Evolutionary conservation across 441 rosid genomes (phyloP), one percentile per base, ranked within the genome.

Genomic region (Bruguiera hainesii): DNA sequence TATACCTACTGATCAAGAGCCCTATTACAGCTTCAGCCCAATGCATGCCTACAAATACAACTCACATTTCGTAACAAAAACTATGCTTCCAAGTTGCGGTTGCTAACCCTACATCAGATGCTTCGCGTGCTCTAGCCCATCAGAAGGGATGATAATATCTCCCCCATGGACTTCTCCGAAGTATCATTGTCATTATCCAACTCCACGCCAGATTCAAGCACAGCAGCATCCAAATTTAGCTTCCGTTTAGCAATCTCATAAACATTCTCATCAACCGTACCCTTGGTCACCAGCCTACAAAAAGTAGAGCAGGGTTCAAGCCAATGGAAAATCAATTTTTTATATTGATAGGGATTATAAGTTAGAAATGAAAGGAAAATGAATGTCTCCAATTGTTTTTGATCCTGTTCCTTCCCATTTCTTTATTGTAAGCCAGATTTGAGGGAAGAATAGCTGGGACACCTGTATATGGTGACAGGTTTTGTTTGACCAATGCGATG

Each of bases 401-500:
- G 6, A 52, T 39, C 55, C n/a, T 23, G n/a, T 31, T 33, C 21
- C 49, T 31, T 33, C 21, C 49, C 63, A 58, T 67, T 9, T 57
- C 33, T 33, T n/a, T 30, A 46, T 33, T 33, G 10, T 15, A 10
- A 20, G 39, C 48, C 48, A 42, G 13, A 42, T 42, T 42, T 42
- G 18, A 42, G 16, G 48, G 48, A 42, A 42, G 5, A 18, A 42
- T 13, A 42, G 6, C 31, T 39, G 53, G 56, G 46, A 46, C 58
- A 91, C 97, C 96, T 95, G 84, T 90, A 89, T 73, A 95, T 81
- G 35, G 96, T 91, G 39, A 92, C 96, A 9, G 97, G 91, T 78
- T 80, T 92, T 18, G 89, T 89, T 82, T 92, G 98, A 75, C 98
- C 99, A 59, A 95, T 92, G 60, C 97, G 90, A 78, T 92, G 99